These are phyloP conservation scores for Raffaelea albimanens DNA, from an alignment of 2,329 filamentous ascomycete genomes.

Conservation along the genomic window DNA sequence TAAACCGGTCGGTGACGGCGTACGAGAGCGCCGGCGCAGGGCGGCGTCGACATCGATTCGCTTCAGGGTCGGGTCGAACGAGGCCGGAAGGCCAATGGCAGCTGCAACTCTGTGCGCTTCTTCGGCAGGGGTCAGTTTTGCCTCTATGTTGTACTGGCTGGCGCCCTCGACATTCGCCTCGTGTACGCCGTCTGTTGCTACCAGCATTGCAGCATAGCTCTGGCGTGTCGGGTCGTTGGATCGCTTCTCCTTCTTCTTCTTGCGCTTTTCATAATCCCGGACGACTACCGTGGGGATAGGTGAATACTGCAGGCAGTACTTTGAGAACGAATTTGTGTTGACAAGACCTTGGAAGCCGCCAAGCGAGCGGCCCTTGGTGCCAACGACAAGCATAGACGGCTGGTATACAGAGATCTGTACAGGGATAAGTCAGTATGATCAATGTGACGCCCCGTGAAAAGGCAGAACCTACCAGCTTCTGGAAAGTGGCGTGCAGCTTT, in stretches of 20 bases:
- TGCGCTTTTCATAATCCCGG: slow-evolving; percentile 73
- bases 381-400: slow-evolving; percentile 83
- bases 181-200: slow-evolving; percentile 48
- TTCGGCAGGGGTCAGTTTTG: slow-evolving; percentile 46
- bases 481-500: slow-evolving; percentile 83
- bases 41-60: slow-evolving; percentile 29
- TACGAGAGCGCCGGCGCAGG: slow-evolving; percentile 11
- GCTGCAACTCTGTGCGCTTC: slow-evolving; percentile 57
- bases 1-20: slow-evolving; percentile 10
- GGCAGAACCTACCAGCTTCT: slow-evolving; percentile 63
- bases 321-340: slow-evolving; percentile 77
- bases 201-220: slow-evolving; percentile 69
- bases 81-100: slow-evolving; percentile 51
- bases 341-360: slow-evolving; percentile 80
- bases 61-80: slow-evolving; percentile 56
- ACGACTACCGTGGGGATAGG: slow-evolving; percentile 91
- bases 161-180: slow-evolving; percentile 47
- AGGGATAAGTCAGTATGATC: background rate
- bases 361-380: slow-evolving; percentile 74
- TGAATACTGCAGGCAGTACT: slow-evolving; percentile 90
- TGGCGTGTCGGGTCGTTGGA: slow-evolving; percentile 65
- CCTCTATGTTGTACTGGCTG: slow-evolving; percentile 45
- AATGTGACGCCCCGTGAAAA: background rate
- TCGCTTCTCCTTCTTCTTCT: slow-evolving; percentile 84
- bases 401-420: slow-evolving; percentile 80